Evolutionary conservation across 345 rosid genomes (phyloP).

Genomic region (Syzygium grande): DNA sequence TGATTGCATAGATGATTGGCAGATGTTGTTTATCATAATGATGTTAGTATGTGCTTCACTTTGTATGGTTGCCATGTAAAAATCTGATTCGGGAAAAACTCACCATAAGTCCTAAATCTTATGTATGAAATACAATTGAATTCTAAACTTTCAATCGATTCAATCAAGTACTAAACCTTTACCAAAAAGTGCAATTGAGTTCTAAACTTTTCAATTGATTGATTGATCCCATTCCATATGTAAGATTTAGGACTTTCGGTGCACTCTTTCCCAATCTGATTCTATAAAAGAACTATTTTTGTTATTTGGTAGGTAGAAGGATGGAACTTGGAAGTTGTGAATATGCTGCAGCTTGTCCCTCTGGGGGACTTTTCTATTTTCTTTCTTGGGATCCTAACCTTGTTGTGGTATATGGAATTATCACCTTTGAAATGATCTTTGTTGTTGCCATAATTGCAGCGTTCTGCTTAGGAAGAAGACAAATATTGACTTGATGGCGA

Average conservation of each 20-base stretch:
- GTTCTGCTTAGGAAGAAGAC: slow-evolving; percentile 63
- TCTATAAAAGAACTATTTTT: not conserved
- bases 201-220: not conserved
- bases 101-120: not conserved
- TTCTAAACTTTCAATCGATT: not conserved
- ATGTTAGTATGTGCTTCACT: not conserved
- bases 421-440: not conserved
- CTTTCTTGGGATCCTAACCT: not conserved
- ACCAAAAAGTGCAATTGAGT: not conserved
- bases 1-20: not conserved
- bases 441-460: slow-evolving; percentile 25
- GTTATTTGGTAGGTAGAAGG: not conserved
- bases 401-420: not conserved
- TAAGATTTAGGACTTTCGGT: not conserved
- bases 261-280: not conserved
- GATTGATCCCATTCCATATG: not conserved
- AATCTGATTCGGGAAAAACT: not conserved
- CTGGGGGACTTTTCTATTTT: not conserved
- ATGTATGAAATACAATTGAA: not conserved
- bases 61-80: not conserved
- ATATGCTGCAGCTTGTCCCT: not conserved
- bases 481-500: slow-evolving; percentile 57
- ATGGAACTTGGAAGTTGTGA: not conserved
- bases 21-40: not conserved
- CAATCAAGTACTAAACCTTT: not conserved